Base-by-base conservation (phyloP, 768 basidiomycete genomes). In the Psilocybe cyanescens region DNA sequence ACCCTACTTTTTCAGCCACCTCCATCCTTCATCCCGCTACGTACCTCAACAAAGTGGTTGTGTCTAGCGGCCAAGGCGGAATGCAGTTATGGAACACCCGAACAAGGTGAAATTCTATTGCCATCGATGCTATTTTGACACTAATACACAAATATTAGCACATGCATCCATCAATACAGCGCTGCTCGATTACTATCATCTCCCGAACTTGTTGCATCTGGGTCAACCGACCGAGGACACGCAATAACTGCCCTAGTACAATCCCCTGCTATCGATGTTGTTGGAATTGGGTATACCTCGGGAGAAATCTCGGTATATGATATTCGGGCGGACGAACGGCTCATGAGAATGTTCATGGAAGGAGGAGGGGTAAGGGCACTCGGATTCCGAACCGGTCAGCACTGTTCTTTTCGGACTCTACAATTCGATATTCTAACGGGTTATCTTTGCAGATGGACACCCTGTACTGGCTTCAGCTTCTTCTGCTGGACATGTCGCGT, bases 41-140 rank as follows among this genome's bases (percentile, higher is more conserved):
- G 11, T 99, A 99, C 75, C 74, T 99, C 54, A 99, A 99, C 80
- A 99, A 99, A 77, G 81, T 99, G 0, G 80, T 99, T 1, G 85
- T 99, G 9, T 86, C 89, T 3, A 92, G 94, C 67, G 83, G 78
- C 58, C 83, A 95, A 72, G 97, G 97, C 3, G 78, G 76, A 46
- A 76, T 99, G 68, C 92, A 97, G 62, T 75, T 99, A n/a, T 99
- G 95, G 95, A 99, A 99, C 74, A 87, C 94, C 64, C 83, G 88
- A 7, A 89, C 95, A 9, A 84, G 85, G 94, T 94, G 59, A 17
- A 60, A 62, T 4, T 51, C 14, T 61, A 56, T 24, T 24, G 55
- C 46, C 48, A 50, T 31, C 28, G 12, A 33, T 17, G 52, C 52
- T 28, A 37, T 24, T 16, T 46, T 8, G 31, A 41, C 24, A 50